These are phyloP conservation scores for Colletotrichum gigasporum DNA, from an alignment of 2,329 filamentous ascomycete species.

Conservation along the genomic window DNA sequence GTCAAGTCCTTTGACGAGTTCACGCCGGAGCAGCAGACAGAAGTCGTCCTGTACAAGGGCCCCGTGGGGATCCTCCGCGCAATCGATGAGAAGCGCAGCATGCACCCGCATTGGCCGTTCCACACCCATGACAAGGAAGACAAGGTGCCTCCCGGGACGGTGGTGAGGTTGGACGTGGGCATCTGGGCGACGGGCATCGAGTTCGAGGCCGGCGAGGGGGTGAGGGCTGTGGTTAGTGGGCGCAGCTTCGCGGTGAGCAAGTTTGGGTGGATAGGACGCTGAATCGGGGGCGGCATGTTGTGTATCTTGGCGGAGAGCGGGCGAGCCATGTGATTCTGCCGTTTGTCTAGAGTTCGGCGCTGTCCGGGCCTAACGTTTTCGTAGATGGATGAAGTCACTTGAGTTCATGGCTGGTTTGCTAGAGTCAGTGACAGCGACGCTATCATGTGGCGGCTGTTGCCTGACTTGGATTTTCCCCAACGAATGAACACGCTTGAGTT, in stretches of 20 bases:
- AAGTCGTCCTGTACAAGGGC: slow-evolving; percentile 38
- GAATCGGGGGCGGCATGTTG: slow-evolving; percentile 35
- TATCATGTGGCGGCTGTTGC: no score
- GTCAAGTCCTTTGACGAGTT: slow-evolving; percentile 36
- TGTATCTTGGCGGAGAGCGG: slow-evolving; percentile 35
- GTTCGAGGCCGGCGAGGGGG: slow-evolving; percentile 37
- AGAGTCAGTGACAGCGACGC: no score
- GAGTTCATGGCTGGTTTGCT: no score
- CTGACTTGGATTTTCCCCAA: no score
- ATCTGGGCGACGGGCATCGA: slow-evolving; percentile 42
- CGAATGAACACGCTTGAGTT: neutral
- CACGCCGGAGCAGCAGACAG: slow-evolving; percentile 33
- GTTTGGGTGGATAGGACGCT: slow-evolving; percentile 1
- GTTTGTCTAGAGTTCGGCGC: slow-evolving; percentile 18
- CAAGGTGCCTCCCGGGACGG: slow-evolving; percentile 32
- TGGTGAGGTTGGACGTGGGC: slow-evolving; percentile 39
- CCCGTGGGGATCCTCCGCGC: slow-evolving; percentile 37
- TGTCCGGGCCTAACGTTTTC: no score
- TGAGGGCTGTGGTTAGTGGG: slow-evolving; percentile 37
- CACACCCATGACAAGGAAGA: slow-evolving; percentile 19
- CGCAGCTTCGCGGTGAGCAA: slow-evolving; percentile 32
- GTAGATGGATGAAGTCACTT: no score
- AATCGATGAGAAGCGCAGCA: slow-evolving; percentile 35
- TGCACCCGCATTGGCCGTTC: slow-evolving; percentile 40
- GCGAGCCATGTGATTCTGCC: slow-evolving; percentile 34